Base-by-base conservation (phyloP, 2,329 filamentous ascomycete species). In the Colletotrichum tabaci region DNA sequence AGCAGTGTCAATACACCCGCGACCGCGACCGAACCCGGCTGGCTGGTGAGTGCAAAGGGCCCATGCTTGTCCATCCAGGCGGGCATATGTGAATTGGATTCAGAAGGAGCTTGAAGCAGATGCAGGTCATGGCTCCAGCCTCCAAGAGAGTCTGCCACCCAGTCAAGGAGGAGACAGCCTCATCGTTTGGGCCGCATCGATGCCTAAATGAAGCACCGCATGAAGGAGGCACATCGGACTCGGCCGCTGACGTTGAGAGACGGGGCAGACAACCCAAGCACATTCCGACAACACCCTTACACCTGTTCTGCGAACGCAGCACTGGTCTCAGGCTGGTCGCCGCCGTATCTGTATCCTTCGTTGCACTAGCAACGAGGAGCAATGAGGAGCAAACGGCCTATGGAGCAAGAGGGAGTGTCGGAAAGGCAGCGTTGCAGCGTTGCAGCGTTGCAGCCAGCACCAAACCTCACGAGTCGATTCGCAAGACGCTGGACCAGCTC, bases 181-280 rank as follows among this genome's bases (percentile, higher is more conserved):
- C 73, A 74, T 66, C 60, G 35, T 74, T 74, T 69, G 65, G 73
- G 73, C 73, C 56, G 73, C 73, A 62, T 74, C 56, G 73, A 47
- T 74, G 73, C 73, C 73, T 60, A 72, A 73, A 69, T 60, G 69
- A 53, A 38, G 21, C 53, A 60, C 47, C 60, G 61, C 38, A 38
- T 35, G 60, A 66, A 47, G 56, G 61, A 56, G 57, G 30, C 67
- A 47, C 49, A 26, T 35, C 35, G 47, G 38, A 42, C 44, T 50
- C 58, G 57, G 53, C 55, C 66, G 57, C 56, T 61, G 46, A 60
- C 61, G 61, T 65, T 66, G 62, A 50, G 18, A 21, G 30, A 56
- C 18, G 61, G 69, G 60, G 65, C 68, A 65, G 63, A 62, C 44
- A 61, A 26, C 38, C 53, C 21, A 52, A 38, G 38, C 23, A 38